phyloP scores from a whole-genome alignment of 345 rosid genomes.

The Pistacia vera region DNA sequence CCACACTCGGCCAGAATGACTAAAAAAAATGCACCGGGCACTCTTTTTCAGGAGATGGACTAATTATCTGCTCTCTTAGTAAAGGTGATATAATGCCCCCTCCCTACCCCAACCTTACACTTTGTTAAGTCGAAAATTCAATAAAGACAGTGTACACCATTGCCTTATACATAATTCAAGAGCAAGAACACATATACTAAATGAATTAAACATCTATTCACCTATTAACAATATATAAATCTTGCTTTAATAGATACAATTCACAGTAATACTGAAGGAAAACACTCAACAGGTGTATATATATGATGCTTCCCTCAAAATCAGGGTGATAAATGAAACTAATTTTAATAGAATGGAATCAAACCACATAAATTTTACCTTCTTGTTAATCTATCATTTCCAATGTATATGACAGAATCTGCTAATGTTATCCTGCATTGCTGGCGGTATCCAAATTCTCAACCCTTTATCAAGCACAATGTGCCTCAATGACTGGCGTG shows the following conservation, averaged over 20 bases:
- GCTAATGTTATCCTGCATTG: constrained; percentile 26
- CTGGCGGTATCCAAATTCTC: constrained; percentile 33
- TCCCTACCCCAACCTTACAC: too few species aligned
- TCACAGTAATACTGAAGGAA: neutral
- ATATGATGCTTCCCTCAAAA: neutral
- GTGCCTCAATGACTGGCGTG: constrained; percentile 31
- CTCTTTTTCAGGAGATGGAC: too few species aligned
- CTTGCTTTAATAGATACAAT: neutral
- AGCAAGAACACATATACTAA: neutral
- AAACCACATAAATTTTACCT: neutral
- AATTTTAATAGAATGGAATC: neutral
- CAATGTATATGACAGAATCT: constrained; percentile 32
- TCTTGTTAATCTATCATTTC: constrained; percentile 30
- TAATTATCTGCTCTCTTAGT: too few species aligned
- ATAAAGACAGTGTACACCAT: too few species aligned
- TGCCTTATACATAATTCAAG: neutral
- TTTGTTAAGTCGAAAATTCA: too few species aligned
- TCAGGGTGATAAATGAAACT: neutral
- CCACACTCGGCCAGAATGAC: neutral
- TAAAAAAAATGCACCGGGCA: too few species aligned
- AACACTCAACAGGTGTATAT: neutral
- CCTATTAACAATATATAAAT: neutral
- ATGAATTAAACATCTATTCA: neutral
- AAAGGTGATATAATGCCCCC: too few species aligned
- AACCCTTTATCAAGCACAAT: constrained; percentile 39